phyloP scores from a whole-genome alignment of 2,329 filamentous ascomycete genomes.

The Xylariaceae sp. region DNA sequence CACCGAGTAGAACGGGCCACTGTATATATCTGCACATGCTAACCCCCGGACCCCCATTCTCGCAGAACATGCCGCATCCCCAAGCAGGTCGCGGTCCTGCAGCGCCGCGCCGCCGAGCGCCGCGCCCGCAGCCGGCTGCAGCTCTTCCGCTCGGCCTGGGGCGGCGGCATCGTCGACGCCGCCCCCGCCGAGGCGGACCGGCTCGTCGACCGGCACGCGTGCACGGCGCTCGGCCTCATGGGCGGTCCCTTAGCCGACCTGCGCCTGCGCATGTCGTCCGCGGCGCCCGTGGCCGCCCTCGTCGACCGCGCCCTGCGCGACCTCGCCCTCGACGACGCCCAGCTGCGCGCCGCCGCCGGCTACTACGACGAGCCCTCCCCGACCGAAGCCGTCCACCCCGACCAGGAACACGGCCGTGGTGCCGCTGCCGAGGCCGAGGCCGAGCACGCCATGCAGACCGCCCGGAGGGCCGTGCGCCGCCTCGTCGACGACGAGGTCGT shows the following conservation, averaged over 20 bases:
- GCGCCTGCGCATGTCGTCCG: no score
- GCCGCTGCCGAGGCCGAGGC: slow-evolving; percentile 24
- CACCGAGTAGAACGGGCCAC: no score
- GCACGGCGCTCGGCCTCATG: slow-evolving; percentile 28
- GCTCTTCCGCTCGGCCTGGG: slow-evolving; percentile 10
- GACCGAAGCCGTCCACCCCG: no score
- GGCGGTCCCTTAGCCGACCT: slow-evolving; percentile 49
- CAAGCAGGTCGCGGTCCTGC: slow-evolving; percentile 55
- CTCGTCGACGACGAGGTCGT: slow-evolving; percentile 58
- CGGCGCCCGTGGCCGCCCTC: slow-evolving; percentile 41
- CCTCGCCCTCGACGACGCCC: slow-evolving; percentile 60
- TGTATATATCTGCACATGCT: no score
- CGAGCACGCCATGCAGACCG: background rate
- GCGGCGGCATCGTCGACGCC: background rate
- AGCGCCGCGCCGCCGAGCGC: slow-evolving; percentile 44
- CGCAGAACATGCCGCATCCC: slow-evolving; percentile 85
- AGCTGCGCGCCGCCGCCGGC: slow-evolving; percentile 58
- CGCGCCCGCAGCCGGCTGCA: slow-evolving; percentile 42
- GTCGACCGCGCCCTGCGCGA: slow-evolving; percentile 42
- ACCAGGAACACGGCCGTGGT: no score
- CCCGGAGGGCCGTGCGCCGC: slow-evolving; percentile 36
- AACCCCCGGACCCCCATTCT: no score
- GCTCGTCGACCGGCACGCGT: slow-evolving; percentile 16
- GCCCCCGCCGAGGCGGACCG: background rate
- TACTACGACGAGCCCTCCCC: no score